A percentile compares a stretch with the other conserved stretches of the same genome.
phyloP scores from a whole-genome alignment of 2,329 filamentous ascomycete genomes.

The Apiospora aurea region DNA sequence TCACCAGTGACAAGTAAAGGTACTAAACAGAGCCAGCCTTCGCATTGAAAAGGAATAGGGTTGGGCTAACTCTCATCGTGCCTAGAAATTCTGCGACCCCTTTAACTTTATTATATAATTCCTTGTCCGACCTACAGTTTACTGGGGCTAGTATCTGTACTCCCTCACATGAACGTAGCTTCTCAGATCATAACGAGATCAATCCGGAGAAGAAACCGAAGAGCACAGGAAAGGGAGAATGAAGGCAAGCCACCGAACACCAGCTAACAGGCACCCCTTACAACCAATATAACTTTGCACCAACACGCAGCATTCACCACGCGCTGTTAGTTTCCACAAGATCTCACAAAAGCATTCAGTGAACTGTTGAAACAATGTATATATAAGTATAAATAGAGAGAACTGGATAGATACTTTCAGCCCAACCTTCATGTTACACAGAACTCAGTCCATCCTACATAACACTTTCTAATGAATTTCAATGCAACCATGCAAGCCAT shows the following conservation, averaged over 20 bases:
- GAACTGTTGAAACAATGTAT: background rate
- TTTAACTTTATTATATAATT: too few species aligned
- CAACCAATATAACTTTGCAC: background rate
- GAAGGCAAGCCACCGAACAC: background rate
- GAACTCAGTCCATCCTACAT: background rate
- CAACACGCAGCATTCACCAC: background rate
- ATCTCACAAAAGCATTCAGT: background rate
- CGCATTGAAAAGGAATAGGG: too few species aligned
- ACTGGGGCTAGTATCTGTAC: too few species aligned
- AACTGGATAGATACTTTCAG: background rate
- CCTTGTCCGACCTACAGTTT: too few species aligned
- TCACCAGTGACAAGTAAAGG: too few species aligned
- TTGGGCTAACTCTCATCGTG: background rate
- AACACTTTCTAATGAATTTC: background rate
- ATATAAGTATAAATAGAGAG: slow-evolving; percentile 1
- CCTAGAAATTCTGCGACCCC: background rate
- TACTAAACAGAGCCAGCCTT: too few species aligned
- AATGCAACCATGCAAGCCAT: background rate
- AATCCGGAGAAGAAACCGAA: background rate
- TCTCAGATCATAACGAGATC: background rate
- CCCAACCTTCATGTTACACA: background rate
- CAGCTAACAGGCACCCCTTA: background rate
- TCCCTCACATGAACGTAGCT: too few species aligned
- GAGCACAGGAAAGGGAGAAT: background rate
- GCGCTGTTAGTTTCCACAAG: background rate